A percentile compares a stretch with the other conserved stretches of the same genome.
These are phyloP conservation scores for Lentinula sp. DNA, from an alignment of 768 basidiomycete genomes.

Conservation along the genomic window DNA sequence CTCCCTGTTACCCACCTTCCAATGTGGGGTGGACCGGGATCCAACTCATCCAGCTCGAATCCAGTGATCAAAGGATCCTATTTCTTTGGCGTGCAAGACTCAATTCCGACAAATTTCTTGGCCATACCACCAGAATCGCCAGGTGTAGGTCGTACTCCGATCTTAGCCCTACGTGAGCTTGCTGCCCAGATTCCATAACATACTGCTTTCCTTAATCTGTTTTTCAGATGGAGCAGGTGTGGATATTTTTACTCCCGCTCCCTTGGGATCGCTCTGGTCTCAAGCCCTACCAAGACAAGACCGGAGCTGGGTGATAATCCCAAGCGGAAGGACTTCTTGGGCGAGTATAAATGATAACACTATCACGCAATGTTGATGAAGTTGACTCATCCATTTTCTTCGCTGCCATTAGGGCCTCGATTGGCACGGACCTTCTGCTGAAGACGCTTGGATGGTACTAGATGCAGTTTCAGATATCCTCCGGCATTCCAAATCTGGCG, in stretches of 20 bases:
- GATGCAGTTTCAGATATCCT: slow-evolving; percentile 50
- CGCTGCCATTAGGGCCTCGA: slow-evolving; percentile 62
- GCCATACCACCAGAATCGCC: slow-evolving; percentile 44
- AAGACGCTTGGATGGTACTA: slow-evolving; percentile 61
- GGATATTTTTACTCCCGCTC: slow-evolving; percentile 38
- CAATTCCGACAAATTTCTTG: slow-evolving; percentile 50
- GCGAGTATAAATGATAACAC: slow-evolving; percentile 23
- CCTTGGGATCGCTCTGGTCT: slow-evolving; percentile 46
- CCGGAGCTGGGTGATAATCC: slow-evolving; percentile 72
- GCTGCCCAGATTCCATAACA: neutral
- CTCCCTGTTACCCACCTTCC: slow-evolving; percentile 41
- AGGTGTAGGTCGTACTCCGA: slow-evolving; percentile 25
- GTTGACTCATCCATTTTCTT: neutral
- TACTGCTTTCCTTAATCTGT: neutral
- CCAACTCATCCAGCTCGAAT: neutral
- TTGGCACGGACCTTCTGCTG: slow-evolving; percentile 83
- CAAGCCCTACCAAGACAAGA: slow-evolving; percentile 53
- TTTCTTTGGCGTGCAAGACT: slow-evolving; percentile 38
- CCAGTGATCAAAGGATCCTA: slow-evolving; percentile 50
- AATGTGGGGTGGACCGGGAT: slow-evolving; percentile 29
- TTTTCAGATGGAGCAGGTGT: slow-evolving; percentile 81
- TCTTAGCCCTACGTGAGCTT: slow-evolving; percentile 59
- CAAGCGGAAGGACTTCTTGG: slow-evolving; percentile 83
- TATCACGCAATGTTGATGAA: neutral
- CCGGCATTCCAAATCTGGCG: slow-evolving; percentile 26